Base-by-base conservation (phyloP, 805 yeast species). In the Komagataella phaffii region DNA sequence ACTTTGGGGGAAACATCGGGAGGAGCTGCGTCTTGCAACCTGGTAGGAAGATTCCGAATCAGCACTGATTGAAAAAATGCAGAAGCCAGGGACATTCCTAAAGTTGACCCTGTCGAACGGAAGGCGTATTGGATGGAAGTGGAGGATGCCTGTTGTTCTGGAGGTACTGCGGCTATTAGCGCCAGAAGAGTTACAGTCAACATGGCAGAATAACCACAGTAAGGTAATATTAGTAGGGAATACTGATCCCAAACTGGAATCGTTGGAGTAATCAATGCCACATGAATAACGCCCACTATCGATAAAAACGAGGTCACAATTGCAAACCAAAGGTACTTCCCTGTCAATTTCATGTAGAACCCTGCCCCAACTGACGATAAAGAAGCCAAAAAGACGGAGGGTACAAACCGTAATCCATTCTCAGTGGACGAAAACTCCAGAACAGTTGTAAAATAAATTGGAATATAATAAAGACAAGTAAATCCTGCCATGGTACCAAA, bases 131-230 rank as follows among this genome's bases (percentile, higher is more conserved):
- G 83, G 54, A 81, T 77, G 3, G 86, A 78, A 0, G 86, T 81
- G 1, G 83, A 79, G 24, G 84, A 72, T 2, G 86, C 83, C 61
- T 83, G 90, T 57, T 73, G 75, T 52, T 80, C 77, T 44, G 71
- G 64, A 2, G 88, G 88, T 7, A 81, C 89, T 1, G 88, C 80
- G 1, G 89, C 85, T 55, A 84, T 82, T 68, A 83, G 73, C 1
- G 88, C 79, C 19, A 83, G 64, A 47, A 84, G 68, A 0, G 88
- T 81, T 10, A 82, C 79, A 0, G 89, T 83, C 56, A 84, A 71
- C 64, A 82, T 70, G 2, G 77, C 72, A 0, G 86, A 67, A 55
- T 75, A 75, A 1, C 84, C 82, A 52, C 76, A 59, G 1, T 83
- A 79, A 2, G 84, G 79, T 2, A 77, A 64, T 3, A 75, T 54